Evolutionary conservation across 805 yeast species (phyloP).

Genomic region (Schwanniomyces occidentalis): DNA sequence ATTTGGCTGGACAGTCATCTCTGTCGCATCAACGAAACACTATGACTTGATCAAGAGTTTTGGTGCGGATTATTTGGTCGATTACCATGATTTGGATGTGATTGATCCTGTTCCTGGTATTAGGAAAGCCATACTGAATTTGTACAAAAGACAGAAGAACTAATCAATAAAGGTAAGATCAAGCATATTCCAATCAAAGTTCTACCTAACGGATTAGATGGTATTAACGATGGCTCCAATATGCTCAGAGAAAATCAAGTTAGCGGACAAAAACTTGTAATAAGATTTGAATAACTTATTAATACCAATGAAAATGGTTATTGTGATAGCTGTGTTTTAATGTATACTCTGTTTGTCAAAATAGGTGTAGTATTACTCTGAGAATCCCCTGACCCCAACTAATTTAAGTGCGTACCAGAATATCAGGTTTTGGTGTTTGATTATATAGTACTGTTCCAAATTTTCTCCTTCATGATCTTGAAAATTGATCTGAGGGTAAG

Average conservation of each 20-base stretch:
- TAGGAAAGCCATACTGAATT: conserved; percentile 1
- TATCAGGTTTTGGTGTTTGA: too few relatives aligned
- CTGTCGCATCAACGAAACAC: conserved; percentile 4
- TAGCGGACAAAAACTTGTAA: conserved; percentile 4
- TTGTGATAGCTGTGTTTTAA: too few relatives aligned
- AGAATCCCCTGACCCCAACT: too few relatives aligned
- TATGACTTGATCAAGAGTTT: conserved; percentile 1
- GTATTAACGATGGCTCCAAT: conserved; percentile 1
- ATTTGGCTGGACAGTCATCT: conserved; percentile 5
- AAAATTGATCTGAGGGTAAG: too few relatives aligned
- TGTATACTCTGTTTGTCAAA: too few relatives aligned
- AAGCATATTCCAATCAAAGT: conserved; percentile 3
- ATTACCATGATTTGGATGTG: conserved; percentile 4
- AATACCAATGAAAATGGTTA: too few relatives aligned
- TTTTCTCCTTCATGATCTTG: too few relatives aligned
- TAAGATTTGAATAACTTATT: too few relatives aligned
- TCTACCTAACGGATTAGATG: background rate
- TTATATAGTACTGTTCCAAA: too few relatives aligned
- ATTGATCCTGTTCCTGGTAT: conserved; percentile 1
- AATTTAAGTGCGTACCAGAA: too few relatives aligned
- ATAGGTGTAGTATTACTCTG: too few relatives aligned
- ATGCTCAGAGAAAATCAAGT: background rate
- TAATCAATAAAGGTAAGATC: background rate
- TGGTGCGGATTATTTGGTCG: conserved; percentile 4
- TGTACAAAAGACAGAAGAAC: background rate